Evolutionary conservation across 495 filamentous ascomycete genomes (phyloP).

Genomic region (Penicillium psychrofluorescens): DNA sequence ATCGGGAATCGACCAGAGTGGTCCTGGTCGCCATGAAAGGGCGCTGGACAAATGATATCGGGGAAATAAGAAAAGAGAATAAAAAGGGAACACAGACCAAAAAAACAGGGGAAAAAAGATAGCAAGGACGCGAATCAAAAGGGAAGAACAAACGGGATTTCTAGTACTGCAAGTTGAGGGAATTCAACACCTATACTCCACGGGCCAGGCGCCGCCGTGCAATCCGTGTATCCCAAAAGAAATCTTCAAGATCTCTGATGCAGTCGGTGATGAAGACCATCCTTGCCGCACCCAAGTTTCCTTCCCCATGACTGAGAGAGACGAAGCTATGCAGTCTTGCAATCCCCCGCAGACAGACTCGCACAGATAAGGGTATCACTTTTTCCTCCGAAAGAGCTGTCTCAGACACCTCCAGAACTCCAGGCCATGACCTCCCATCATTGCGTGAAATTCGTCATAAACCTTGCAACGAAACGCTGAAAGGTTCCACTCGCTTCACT

Average conservation of each 20-base stretch:
- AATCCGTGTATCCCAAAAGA: constrained; percentile 19
- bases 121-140: constrained; percentile 6
- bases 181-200: constrained; percentile 12
- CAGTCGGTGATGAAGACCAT: constrained; percentile 16
- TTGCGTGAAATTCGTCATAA: constrained; percentile 16
- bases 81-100: constrained; percentile 11
- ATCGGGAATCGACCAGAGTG: constrained; percentile 10
- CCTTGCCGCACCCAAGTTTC: constrained; percentile 23
- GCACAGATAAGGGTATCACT: constrained; percentile 45
- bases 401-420: constrained; percentile 40
- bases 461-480: constrained; percentile 18
- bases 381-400: constrained; percentile 42
- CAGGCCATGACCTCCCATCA: constrained; percentile 32
- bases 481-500: no score
- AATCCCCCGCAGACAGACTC: constrained; percentile 35
- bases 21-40: no score
- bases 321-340: constrained; percentile 35
- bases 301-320: constrained; percentile 22
- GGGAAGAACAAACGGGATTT: constrained; percentile 23
- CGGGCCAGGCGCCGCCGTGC: constrained; percentile 5
- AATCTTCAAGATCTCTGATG: constrained; percentile 28
- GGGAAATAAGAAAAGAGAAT: constrained; percentile 10
- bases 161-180: constrained; percentile 34
- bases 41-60: neutral
- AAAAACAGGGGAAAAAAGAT: constrained; percentile 21